Base-by-base conservation (phyloP, 1,139 yeast genomes). In the Pichiaceae sp. region DNA sequence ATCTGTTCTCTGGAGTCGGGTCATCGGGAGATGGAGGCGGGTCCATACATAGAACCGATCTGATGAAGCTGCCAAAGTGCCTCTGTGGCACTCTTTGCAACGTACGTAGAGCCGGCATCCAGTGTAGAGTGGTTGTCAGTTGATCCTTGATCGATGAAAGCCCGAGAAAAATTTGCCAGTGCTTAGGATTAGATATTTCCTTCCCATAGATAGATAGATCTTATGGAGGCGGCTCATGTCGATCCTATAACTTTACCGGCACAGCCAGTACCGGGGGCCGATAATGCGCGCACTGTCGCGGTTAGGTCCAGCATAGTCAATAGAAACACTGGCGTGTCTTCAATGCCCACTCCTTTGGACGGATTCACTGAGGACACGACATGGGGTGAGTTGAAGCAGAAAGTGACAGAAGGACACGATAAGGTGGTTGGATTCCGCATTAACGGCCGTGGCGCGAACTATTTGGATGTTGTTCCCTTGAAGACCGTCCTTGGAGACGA, bases 1-100 rank as follows among this genome's bases (percentile, higher is more conserved):
- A 79, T 48, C 86, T 63, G 58, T 78, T 78, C 49, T 74, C 81
- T 17, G 67, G 68, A 1, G 82, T 75, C 19, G 86, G 87, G 29
- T 68, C 74, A 47, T 72, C 74, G 31, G 75, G 75, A 1, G 78
- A 71, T 14, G 74, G 64, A 20, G 80, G 78, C 3, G 78, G 78
- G 44, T 76, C 83, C 50, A 76, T 56, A 17, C 82, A 80, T 24
- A 76, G 58, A 1, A 78, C 78, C 40, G 71, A 70, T 46, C 78
- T 63, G 29, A 75, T 65, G 45, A 74, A 68, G 11, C 65, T 63
- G 48, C 68, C 64, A 38, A 70, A 52, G 4, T 46, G 47, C 8
- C 30, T 25, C 27, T 26, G 34, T 16, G 16, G 29, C 14, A 34
- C 24, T 19, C 15, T 16, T 8, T 17, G 23, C 12, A 19, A 14